Percentiles rank a stretch among this genome's conserved stretches.
These are phyloP conservation scores for Coemansia sp. DNA, from an alignment of 192 early-diverging fungal genomes.

Conservation along the genomic window DNA sequence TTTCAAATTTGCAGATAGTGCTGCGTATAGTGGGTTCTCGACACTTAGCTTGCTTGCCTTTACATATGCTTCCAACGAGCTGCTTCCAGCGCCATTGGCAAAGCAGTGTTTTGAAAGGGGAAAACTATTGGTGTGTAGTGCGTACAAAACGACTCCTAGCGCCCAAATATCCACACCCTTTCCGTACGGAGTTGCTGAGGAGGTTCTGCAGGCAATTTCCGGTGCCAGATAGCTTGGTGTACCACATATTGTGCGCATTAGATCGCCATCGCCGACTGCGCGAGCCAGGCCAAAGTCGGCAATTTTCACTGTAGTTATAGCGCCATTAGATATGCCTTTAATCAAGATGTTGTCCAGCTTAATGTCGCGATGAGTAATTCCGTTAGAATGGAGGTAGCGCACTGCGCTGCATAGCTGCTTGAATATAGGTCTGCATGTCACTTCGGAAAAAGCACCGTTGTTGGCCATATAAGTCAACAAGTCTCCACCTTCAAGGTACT, in stretches of 20 bases:
- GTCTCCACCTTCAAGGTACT: slow-evolving; percentile 51
- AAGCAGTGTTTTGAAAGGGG: slow-evolving; percentile 35
- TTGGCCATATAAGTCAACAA: slow-evolving; percentile 44
- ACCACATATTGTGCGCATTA: slow-evolving; percentile 56
- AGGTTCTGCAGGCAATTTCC: slow-evolving; percentile 47
- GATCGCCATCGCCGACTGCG: slow-evolving; percentile 42
- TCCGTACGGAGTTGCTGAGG: slow-evolving; percentile 34
- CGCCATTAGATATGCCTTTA: slow-evolving; percentile 13
- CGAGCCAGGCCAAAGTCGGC: slow-evolving; percentile 70
- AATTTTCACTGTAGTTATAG: slow-evolving; percentile 42
- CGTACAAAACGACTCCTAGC: slow-evolving; percentile 50
- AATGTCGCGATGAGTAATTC: slow-evolving; percentile 92
- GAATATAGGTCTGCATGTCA: slow-evolving; percentile 44
- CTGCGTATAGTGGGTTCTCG: slow-evolving; percentile 15
- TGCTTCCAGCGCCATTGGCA: slow-evolving; percentile 7
- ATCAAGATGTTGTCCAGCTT: slow-evolving; percentile 79
- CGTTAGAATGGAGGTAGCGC: slow-evolving; percentile 74
- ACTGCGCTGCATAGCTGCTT: slow-evolving; percentile 49
- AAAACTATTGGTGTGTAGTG: slow-evolving; percentile 43
- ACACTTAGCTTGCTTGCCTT: slow-evolving; percentile 24
- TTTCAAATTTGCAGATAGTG: slow-evolving; percentile 23
- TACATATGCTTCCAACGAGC: slow-evolving; percentile 25
- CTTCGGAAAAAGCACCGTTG: slow-evolving; percentile 37
- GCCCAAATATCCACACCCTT: slow-evolving; percentile 54
- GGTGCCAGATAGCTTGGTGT: slow-evolving; percentile 60